Base-by-base conservation (phyloP, 352 stramenopile species). In the Globisporangium lucens region DNA sequence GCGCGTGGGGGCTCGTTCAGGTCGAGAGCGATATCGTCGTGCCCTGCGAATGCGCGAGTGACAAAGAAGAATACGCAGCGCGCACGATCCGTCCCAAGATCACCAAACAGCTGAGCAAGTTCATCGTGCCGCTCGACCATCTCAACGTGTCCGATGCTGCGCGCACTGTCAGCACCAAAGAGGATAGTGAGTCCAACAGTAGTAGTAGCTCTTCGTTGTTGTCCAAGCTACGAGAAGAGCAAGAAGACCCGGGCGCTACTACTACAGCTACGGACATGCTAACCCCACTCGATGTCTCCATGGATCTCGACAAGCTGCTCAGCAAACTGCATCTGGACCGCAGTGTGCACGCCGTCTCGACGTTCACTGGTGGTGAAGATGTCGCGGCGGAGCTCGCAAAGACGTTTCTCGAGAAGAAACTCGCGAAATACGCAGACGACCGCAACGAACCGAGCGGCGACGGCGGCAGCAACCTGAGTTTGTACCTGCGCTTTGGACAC, bases 21-120 rank as follows among this genome's bases (percentile, higher is more conserved):
- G 91, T 99, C 22, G 98, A 99, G 77, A 93, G 97, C 2, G 97
- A 99, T 70, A 98, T 99, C 36, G 89, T 99, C 29, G 96, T 99
- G 46, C 98, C 98, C 20, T 89, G 91, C 17, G 99, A 96, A 77
- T 78, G 87, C 35, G 95, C 89, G 9, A 94, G 80, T 15, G 67
- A 83, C 56, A 99, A 99, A 77, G 85, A 97, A 73, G 97, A 99
- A 85, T 98, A 98, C 60, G 96, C 97, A 30, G 98, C 98, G 13
- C 84, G 97, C n/a, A 99, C 97, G n/a, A 95, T 99, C 61, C 93
- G 98, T 64, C 87, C 91, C 2, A 99, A 98, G 78, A 98, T 99
- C 74, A 87, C 97, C 43, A 93, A 91, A 27, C 82, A 98, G 8
- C 74, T 99, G 27, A 74, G 88, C 0, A 83, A 85, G 24, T 99